Base-by-base conservation (phyloP, 345 rosid species). In the Stellera chamaejasme region DNA sequence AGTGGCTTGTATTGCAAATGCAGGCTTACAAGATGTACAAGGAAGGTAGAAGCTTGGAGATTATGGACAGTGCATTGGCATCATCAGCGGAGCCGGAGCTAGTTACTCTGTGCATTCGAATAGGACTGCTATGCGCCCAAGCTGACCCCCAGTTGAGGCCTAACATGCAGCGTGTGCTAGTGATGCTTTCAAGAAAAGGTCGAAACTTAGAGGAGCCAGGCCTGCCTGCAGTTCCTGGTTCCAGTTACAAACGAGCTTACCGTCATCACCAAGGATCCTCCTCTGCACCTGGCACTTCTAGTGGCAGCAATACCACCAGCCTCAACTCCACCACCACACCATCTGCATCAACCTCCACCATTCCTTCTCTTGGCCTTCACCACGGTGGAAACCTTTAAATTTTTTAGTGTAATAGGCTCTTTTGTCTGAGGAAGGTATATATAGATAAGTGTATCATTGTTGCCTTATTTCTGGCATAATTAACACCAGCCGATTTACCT, bases 111-210 rank as follows among this genome's bases (percentile, higher is more conserved):
- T 90, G 93, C 52, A 75, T 90, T 47, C 96, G 82, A 46, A 76
- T 90, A 2, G 96, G 88, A 13, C 68, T 90, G 26, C 74, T 90
- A 19, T 90, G 97, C 72, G 73, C 77, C 2, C 97, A 87, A 66
- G 82, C 83, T 6, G 90, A 90, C 48, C 96, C 96, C 0, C 69
- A 72, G n/a, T 13, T 59, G 27, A 78, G 97, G 52, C 97, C 97
- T 0, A 5, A 12, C 0, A 87, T 90, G 90, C 55, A 68, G 28
- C 78, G 88, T 4, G 79, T 90, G 0, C 82, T 78, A 23, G 53
- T 82, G 50, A 62, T 79, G 78, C 78, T 90, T 27, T 82, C 93
- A 2, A 80, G 67, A 75, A 84, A 67, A 70, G 81, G 82, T 0
- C 68, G 81, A 45, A 45, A 43, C 54, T 64, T 87, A 50, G 82